Evolutionary conservation across 1,284 basidiomycete species (phyloP), one percentile per base, ranked within the genome.

Genomic region (Fomitopsis pinicola): DNA sequence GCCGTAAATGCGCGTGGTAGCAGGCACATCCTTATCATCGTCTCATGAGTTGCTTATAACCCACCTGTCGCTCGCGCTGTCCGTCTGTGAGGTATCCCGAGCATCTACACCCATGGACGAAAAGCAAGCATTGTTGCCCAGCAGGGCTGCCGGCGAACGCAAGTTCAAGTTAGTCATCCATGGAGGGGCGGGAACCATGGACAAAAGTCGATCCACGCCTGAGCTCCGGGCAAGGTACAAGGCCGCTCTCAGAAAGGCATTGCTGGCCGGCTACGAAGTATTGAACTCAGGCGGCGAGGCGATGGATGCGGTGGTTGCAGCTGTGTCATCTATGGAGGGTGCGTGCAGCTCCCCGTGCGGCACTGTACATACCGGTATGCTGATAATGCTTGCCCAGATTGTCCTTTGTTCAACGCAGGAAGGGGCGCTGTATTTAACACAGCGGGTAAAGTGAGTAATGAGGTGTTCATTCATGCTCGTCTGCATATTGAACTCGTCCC

Each of bases 371-470:
- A 19, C 5, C 28, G 3, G 3, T 26, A 45, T 45, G 8, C 38
- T 40, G 38, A 22, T 2, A 30, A 1, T 2, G 2, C 45, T 44
- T 22, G 35, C 52, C 2, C 33, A 91, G 91, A 94, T 68, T 85
- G 82, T 62, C 85, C 88, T 3, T 75, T 94, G 8, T 94, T 94
- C 76, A 94, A 94, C 67, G 76, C 87, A 5, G 90, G 83, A 7
- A 90, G 88, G 68, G 91, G 91, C 9, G 87, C 91, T 10, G 91
- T 93, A 4, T 93, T 92, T 77, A 93, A 92, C 67, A 76, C 82
- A 7, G 89, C 77, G 9, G 90, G 91, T 33, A 91, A 91, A 79
- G 89, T 89, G 61, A 62, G 69, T 54, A 40, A 40, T 10, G 22
- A 28, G 42, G 46, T 8, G 17, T 26, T 26, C 15, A 38, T 12